These are phyloP conservation scores for Pyrenophora tritici-repentis DNA, from an alignment of 2,329 filamentous ascomycete genomes.

Conservation along the genomic window DNA sequence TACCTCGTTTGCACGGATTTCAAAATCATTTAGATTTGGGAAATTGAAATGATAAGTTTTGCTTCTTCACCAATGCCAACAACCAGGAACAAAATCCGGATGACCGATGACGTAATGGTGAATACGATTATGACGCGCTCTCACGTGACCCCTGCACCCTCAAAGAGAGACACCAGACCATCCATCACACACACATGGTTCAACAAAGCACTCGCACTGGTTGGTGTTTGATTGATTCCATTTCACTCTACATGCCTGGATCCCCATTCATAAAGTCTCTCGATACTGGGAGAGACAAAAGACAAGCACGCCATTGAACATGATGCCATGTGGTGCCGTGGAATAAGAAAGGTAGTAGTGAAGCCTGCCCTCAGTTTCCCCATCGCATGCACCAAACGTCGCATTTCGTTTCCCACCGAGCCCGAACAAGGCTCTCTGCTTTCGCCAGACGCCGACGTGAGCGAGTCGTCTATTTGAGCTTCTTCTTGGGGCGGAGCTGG, in stretches of 20 bases:
- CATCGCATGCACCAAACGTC: constrained; percentile 34
- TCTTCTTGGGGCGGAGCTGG: constrained; percentile 99
- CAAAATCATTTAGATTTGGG: background rate
- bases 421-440: constrained; percentile 15
- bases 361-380: constrained; percentile 31
- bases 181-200: too few relatives aligned
- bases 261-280: constrained; percentile 27
- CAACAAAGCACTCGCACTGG: too few relatives aligned
- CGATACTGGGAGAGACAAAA: constrained; percentile 25
- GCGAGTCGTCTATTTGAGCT: constrained; percentile 80
- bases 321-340: constrained; percentile 33
- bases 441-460: constrained; percentile 43
- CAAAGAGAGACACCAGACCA: background rate
- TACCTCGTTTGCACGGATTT: background rate
- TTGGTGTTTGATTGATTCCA: constrained; percentile 37
- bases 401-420: constrained; percentile 35
- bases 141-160: constrained; percentile 10
- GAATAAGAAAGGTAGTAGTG: constrained; percentile 21
- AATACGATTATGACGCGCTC: constrained; percentile 5
- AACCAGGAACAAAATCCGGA: too few relatives aligned
- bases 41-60: too few relatives aligned
- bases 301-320: constrained; percentile 29
- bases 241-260: constrained; percentile 44
- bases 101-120: constrained; percentile 4
- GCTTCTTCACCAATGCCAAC: too few relatives aligned